Evolutionary conservation across 2,329 filamentous ascomycete species (phyloP).

Genomic region (Didymella glomerata): DNA sequence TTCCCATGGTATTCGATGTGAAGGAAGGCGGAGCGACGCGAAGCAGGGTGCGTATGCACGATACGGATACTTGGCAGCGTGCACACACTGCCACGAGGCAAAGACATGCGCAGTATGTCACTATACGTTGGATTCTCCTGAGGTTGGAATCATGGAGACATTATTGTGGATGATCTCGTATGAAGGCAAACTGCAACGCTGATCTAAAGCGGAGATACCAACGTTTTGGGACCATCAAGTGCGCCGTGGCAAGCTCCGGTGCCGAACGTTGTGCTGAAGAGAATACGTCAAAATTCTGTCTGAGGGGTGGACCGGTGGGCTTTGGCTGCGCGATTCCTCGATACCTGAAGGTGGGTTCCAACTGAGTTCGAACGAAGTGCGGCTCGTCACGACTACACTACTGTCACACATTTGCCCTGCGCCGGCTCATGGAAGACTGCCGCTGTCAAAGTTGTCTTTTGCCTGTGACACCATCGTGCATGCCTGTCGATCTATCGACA

Average conservation of each 20-base stretch:
- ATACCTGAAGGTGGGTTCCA: too few species aligned
- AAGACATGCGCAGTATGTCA: conserved; percentile 5
- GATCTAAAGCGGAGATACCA: background rate
- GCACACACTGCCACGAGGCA: background rate
- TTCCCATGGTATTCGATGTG: background rate
- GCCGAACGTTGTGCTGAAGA: too few species aligned
- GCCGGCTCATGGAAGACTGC: background rate
- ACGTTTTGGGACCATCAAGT: background rate
- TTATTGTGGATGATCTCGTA: background rate
- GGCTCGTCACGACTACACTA: background rate
- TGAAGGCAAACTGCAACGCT: background rate
- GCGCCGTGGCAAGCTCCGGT: background rate
- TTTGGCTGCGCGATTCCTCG: too few species aligned
- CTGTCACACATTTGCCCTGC: conserved; percentile 5
- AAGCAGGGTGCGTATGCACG: background rate
- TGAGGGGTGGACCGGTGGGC: background rate
- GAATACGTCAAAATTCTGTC: background rate
- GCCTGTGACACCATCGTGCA: conserved; percentile 17
- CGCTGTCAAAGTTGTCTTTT: conserved; percentile 1
- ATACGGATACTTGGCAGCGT: conserved; percentile 2
- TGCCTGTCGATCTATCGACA: background rate
- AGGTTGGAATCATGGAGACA: background rate
- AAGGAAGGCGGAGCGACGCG: conserved; percentile 12
- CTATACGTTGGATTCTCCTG: background rate
- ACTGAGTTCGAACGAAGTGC: background rate